Evolutionary conservation across 2,329 filamentous ascomycete genomes (phyloP).

Genomic region (Arachnomyces sp.): DNA sequence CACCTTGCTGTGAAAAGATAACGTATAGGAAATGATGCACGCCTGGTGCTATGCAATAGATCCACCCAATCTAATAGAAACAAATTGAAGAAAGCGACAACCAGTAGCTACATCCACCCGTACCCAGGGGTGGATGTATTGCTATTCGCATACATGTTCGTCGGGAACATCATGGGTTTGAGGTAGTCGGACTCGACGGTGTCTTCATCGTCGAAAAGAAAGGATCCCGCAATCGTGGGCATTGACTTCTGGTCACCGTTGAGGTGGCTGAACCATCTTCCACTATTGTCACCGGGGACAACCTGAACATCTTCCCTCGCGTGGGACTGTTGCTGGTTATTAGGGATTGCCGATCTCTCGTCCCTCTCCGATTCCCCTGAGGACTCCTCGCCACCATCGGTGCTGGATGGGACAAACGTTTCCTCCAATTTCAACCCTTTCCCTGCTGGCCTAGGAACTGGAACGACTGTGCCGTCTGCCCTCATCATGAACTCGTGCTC

Average conservation of each 20-base stretch:
- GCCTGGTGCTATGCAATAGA: too few species aligned
- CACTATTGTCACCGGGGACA: constrained; percentile 1
- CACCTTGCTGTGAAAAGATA: too few species aligned
- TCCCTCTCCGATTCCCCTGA: constrained; percentile 46
- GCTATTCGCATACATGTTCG: neutral
- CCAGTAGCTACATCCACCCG: constrained; percentile 4
- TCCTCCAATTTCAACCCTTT: constrained; percentile 76
- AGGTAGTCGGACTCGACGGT: constrained; percentile 1
- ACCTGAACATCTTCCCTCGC: neutral
- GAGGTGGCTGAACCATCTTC: neutral
- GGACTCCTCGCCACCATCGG: constrained; percentile 49
- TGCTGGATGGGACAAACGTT: constrained; percentile 60
- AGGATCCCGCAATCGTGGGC: constrained; percentile 8
- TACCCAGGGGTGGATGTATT: neutral
- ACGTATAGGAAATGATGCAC: too few species aligned
- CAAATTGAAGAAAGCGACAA: too few species aligned
- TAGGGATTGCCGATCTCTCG: neutral
- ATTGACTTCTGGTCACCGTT: neutral
- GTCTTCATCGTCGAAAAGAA: constrained; percentile 15
- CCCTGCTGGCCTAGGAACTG: constrained; percentile 41
- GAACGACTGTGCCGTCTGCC: too few species aligned
- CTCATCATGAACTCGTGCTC: constrained; percentile 27
- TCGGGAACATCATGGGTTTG: constrained; percentile 4
- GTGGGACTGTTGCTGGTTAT: neutral
- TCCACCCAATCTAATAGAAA: too few species aligned